These are phyloP conservation scores for Dioscorea zingiberensis DNA, from an alignment of 106 monocot species.

Conservation along the genomic window DNA sequence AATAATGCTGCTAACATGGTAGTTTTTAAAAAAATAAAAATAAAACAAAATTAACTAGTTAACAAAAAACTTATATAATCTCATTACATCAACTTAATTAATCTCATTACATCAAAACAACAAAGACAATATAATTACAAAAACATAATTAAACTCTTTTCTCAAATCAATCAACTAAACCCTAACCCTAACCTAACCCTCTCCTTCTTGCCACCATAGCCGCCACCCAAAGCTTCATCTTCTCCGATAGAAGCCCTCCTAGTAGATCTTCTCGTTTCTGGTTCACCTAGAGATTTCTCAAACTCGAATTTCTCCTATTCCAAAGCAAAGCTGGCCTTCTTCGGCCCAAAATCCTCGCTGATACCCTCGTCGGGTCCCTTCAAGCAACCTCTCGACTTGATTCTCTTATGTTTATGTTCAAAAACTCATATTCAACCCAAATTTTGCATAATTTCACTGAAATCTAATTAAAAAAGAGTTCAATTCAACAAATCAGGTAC, in stretches of 20 bases:
- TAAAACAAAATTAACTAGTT: no score
- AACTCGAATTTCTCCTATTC: slow-evolving; percentile 2
- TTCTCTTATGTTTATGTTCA: neutral
- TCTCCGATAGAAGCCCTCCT: slow-evolving; percentile 16
- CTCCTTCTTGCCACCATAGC: no score
- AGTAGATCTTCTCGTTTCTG: slow-evolving; percentile 3
- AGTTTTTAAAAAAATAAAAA: no score
- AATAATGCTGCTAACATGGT: no score
- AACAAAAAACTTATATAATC: no score
- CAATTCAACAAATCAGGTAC: slow-evolving; percentile 8
- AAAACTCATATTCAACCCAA: neutral
- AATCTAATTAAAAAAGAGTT: neutral
- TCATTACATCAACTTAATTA: no score
- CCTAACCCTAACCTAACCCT: no score
- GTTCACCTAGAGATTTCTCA: neutral
- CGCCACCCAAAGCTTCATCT: no score
- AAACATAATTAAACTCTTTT: no score
- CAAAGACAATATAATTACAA: no score
- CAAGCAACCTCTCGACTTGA: slow-evolving; percentile 24
- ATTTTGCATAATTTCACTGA: neutral
- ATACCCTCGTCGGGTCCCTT: slow-evolving; percentile 24
- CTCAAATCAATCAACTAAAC: no score
- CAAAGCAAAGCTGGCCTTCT: slow-evolving; percentile 25
- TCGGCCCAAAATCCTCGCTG: slow-evolving; percentile 9
- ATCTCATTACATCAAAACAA: no score